These are phyloP conservation scores for Lizanozyma gosingica DNA, from an alignment of 1,139 yeast species.

Conservation along the genomic window DNA sequence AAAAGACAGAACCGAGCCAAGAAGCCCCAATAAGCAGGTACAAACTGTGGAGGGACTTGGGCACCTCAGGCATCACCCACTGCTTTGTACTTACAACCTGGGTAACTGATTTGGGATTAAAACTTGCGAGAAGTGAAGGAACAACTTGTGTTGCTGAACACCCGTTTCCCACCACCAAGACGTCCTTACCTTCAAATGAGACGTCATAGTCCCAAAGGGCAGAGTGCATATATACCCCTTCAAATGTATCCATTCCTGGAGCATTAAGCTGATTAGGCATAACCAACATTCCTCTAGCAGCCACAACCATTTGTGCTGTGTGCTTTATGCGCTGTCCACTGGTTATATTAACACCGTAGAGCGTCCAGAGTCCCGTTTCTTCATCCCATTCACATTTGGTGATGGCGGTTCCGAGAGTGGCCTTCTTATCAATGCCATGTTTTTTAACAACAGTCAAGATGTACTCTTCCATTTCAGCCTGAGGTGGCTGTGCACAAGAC, in stretches of 20 bases:
- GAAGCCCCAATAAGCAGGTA: conserved; percentile 19
- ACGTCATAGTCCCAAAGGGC: conserved; percentile 15
- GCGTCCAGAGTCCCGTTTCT: conserved; percentile 20
- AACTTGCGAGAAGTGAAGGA: conserved; percentile 21
- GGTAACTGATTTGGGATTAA: conserved; percentile 19
- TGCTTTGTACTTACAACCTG: conserved; percentile 32
- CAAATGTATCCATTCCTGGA: conserved; percentile 15
- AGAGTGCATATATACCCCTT: conserved; percentile 17
- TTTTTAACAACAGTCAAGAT: conserved; percentile 24
- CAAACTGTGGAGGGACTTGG: conserved; percentile 12
- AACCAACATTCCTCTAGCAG: conserved; percentile 32
- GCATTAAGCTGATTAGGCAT: conserved; percentile 21
- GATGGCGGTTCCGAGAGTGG: conserved; percentile 18
- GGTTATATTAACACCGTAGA: conserved; percentile 20
- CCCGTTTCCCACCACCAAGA: conserved; percentile 17
- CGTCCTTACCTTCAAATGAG: conserved; percentile 13
- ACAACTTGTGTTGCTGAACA: conserved; percentile 17
- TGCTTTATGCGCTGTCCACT: conserved; percentile 21
- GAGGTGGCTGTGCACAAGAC: conserved; percentile 35
- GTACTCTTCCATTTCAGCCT: conserved; percentile 36
- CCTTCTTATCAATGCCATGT: conserved; percentile 16
- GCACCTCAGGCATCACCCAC: conserved; percentile 33
- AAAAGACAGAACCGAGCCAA: conserved; percentile 18
- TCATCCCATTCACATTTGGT: conserved; percentile 19
- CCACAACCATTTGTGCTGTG: conserved; percentile 18